Evolutionary conservation across 176 grass and related monocot species (phyloP), one percentile per base, ranked within the genome.

Genomic region (Oryza punctata): DNA sequence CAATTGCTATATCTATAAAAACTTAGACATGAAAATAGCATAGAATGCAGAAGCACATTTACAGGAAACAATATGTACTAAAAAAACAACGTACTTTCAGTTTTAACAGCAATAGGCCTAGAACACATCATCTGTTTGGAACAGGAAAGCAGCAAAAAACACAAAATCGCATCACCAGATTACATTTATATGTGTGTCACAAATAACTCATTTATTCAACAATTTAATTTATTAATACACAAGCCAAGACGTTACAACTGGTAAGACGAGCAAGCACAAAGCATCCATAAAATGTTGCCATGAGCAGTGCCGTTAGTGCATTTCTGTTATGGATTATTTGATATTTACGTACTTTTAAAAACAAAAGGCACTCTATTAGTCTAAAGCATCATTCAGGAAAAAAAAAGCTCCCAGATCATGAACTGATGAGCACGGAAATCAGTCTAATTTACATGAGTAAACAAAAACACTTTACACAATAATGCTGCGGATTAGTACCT

Each of bases 401-500:
- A 59, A 59, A n/a, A n/a, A 59, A 4, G 7, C 19, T 59, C 26
- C 32, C 78, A 33, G 18, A 80, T 12, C n/a, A 81, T 24, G 30
- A 81, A 38, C 70, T 69, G 29, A 50, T 15, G 65, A 76, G 45
- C 63, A 84, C 67, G 65, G 1, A 44, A 41, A 57, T 59, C 10
- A 19, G 11, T 77, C 33, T 76, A 21, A 76, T 67, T 46, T 76
- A 76, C 35, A 77, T 68, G 63, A 28, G 45, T 7, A 11, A 77
- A 72, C 57, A 88, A 63, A 73, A 14, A 77, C 26, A 38, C 49
- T 54, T 77, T 87, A 26, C 28, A 69, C 67, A 69, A 63, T 59
- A 73, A 77, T 84, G 43, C 12, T 86, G 54, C 47, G 44, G 67
- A 81, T 73, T 85, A 67, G 25, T 90, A 99, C 93, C 96, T 95